Percentiles rank a stretch among this genome's conserved stretches.
Evolutionary conservation across 257 asterid species (phyloP).

Genomic region (Cinchona pubescens): DNA sequence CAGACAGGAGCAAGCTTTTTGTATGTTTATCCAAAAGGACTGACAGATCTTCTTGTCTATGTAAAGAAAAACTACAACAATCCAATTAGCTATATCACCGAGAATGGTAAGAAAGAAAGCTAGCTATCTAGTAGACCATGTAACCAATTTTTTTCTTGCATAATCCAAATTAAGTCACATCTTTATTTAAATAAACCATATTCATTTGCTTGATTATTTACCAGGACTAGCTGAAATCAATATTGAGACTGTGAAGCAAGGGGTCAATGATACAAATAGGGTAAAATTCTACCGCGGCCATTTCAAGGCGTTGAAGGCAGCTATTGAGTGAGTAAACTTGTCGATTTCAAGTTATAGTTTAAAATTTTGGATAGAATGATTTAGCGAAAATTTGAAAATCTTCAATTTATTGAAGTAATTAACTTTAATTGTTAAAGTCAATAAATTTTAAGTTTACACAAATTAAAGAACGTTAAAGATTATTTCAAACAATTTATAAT

Average conservation of each 20-base stretch:
- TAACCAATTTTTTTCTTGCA: neutral
- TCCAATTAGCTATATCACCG: conserved; percentile 19
- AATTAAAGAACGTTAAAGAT: too few species aligned
- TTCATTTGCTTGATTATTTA: neutral
- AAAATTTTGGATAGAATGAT: too few species aligned
- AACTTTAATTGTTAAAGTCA: too few species aligned
- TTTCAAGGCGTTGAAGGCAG: conserved; percentile 30
- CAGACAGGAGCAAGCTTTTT: conserved; percentile 20
- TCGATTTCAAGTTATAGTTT: neutral
- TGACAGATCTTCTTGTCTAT: conserved; percentile 19
- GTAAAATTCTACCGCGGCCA: conserved; percentile 33
- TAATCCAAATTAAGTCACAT: neutral
- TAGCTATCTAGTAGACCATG: neutral
- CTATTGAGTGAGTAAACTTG: conserved; percentile 36
- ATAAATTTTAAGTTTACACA: too few species aligned
- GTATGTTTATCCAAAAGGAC: conserved; percentile 18
- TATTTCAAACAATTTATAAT: too few species aligned
- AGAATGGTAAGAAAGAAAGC: conserved; percentile 12
- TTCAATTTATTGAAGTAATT: too few species aligned
- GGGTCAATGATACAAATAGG: conserved; percentile 12
- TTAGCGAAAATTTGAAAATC: too few species aligned
- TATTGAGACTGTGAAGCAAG: neutral
- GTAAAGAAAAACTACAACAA: conserved; percentile 17
- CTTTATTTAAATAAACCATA: neutral
- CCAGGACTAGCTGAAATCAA: conserved; percentile 20